Evolutionary conservation across 345 rosid genomes (phyloP), one percentile per base, ranked within the genome.

Genomic region (Orychophragmus violaceus): DNA sequence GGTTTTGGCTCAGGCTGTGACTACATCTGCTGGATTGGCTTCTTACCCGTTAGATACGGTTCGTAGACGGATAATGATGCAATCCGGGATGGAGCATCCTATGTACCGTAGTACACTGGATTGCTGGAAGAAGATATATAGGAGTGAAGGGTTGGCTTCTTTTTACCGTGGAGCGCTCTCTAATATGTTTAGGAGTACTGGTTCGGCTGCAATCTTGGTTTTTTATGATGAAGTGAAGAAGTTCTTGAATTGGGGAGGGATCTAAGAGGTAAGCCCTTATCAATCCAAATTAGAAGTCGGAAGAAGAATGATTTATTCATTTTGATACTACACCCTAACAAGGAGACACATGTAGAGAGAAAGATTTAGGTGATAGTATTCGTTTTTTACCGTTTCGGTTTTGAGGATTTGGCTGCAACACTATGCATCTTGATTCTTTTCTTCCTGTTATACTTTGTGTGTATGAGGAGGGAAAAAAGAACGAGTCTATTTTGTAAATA

Each of bases 11-110:
- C 99, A 87, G 80, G 92, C 80, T 11, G 97, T 90, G 35, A 88
- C 97, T 8, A 85, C 97, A 1, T 84, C 95, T 30, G 92, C 96
- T 25, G 97, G 96, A n/a, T 60, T 90, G 70, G 56, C 85, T 60
- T 94, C 95, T 3, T 94, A 94, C 66, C 97, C 96, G 16, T 62
- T 90, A 62, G 97, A 88, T 71, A 90, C 97, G 22, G 97, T 90
- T 46, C 75, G 99, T 56, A 84, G 99, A 61, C 76, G 97, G 76
- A 88, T 94, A 82, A 94, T 94, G 99, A 94, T 90, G 97, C 95
- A 94, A 51, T 88, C 97, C 2, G 97, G 99, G 36, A 63, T 87
- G 63, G 89, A 90, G 61, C 77, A 74, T 46, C 95, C 86, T 3
- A 82, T 85, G 95, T 94, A 88, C 41, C 67, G 9, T 18, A 74